Conservation (phyloP, 345 rosid species). For the Garcia nutans region DNA sequence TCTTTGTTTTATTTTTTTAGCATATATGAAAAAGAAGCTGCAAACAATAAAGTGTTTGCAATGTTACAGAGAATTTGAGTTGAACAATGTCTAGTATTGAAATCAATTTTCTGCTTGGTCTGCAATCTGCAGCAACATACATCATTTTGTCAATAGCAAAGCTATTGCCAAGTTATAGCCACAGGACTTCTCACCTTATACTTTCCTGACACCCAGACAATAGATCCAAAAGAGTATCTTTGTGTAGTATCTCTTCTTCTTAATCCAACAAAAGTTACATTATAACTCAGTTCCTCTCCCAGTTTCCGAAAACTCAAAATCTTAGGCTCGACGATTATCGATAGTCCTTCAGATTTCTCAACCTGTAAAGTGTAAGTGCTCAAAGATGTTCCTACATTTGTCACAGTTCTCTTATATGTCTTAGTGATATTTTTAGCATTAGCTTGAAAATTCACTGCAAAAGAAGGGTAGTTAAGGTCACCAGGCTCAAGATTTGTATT, state of each 20-base stretch:
- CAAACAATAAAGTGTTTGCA: neutral
- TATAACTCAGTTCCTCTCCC: slow-evolving; percentile 57
- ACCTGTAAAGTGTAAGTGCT: slow-evolving; percentile 37
- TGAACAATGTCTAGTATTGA: neutral
- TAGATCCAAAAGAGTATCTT: slow-evolving; percentile 49
- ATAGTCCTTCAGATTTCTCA: slow-evolving; percentile 41
- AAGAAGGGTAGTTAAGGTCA: slow-evolving; percentile 61
- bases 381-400: slow-evolving; percentile 41
- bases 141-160: neutral
- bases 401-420: slow-evolving; percentile 39
- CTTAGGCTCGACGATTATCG: slow-evolving; percentile 37
- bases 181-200: slow-evolving; percentile 63
- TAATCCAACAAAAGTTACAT: slow-evolving; percentile 37
- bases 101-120: neutral
- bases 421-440: slow-evolving; percentile 13
- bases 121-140: neutral
- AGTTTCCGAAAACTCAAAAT: slow-evolving; percentile 32
- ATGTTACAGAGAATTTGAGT: neutral
- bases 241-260: slow-evolving; percentile 1
- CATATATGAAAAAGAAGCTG: neutral
- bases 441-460: slow-evolving; percentile 39
- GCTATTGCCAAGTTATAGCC: slow-evolving; percentile 56
- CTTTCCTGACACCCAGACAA: slow-evolving; percentile 57
- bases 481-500: slow-evolving; percentile 25
- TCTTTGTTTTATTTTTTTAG: neutral